Base-by-base conservation (phyloP, 176 grass and related monocot species). In the Dendrocalamus sinicus region DNA sequence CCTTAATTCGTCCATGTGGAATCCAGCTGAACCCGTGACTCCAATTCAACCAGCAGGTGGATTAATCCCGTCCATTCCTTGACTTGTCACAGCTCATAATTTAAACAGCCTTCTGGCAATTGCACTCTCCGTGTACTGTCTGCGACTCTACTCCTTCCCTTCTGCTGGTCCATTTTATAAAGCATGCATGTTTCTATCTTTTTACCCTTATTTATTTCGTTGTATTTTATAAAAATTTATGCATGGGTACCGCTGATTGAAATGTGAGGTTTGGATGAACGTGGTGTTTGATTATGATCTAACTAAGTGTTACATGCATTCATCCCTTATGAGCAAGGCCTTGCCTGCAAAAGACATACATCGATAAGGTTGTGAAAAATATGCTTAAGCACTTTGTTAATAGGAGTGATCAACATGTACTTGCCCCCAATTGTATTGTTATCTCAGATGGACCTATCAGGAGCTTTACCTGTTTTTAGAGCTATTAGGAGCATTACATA, bases 1-100 rank as follows among this genome's bases (percentile, higher is more conserved):
- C 57, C 57, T 84, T 37, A 70, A 70, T 68, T 55, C 20, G 48
- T 70, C 70, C 60, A 51, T 40, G 78, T 23, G 22, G 30, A 54
- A 45, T 15, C 11, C 69, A 16, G 55, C 28, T 41, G 54, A 64
- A 73, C 9, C 32, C 44, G 44, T 72, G 41, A 35, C 44, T 64
- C 44, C 22, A 28, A 26, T 80, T 63, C 76, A 63, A 40, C 35
- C 46, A 47, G 46, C 28, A 16, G 12, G 14, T 57, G 30, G 30
- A 57, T 6, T 67, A 67, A 51, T 54, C 19, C 24, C 17, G 64
- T 69, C 78, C 32, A 69, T 28, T 35, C 2, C 20, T 37, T 68
- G 47, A 67, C 32, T 3, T 40, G 8, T n/a, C 63, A 15, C 30
- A 19, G 3, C 48, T 67, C 20, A 3, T 15, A 28, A 30, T 65